Percentiles rank a stretch among this genome's conserved stretches.
phyloP scores from a whole-genome alignment of 2,329 filamentous ascomycete species.

The Colletotrichum chlorophyti region DNA sequence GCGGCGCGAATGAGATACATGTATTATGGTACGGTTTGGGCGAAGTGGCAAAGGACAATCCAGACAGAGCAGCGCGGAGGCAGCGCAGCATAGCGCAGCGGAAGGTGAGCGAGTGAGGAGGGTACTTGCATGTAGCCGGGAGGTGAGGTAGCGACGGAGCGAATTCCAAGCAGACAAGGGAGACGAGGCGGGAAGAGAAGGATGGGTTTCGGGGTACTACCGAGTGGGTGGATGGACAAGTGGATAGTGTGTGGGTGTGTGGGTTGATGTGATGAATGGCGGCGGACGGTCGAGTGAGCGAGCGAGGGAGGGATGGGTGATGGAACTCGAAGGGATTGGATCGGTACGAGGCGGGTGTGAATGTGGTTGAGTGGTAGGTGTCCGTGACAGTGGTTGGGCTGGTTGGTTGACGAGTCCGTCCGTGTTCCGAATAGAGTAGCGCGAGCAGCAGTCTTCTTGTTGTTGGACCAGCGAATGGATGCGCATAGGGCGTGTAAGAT shows the following conservation, averaged over 20 bases:
- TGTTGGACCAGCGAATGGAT: too few species aligned
- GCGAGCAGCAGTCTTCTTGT: too few species aligned
- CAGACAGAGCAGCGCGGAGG: too few species aligned
- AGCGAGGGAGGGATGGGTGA: neutral
- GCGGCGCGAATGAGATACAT: constrained; percentile 25
- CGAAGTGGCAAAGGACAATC: constrained; percentile 23
- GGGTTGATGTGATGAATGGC: neutral
- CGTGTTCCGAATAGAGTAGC: constrained; percentile 5
- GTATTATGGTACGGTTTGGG: constrained; percentile 21
- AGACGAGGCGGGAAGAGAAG: neutral
- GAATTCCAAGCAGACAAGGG: constrained; percentile 7
- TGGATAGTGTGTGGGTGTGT: neutral
- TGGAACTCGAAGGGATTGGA: neutral
- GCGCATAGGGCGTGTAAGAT: too few species aligned
- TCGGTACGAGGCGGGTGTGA: neutral
- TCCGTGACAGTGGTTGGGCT: neutral
- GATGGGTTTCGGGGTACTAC: constrained; percentile 11
- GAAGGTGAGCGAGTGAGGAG: too few species aligned
- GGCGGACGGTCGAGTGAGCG: neutral
- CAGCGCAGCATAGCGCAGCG: too few species aligned
- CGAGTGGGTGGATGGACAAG: neutral
- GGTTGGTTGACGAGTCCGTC: constrained; percentile 1
- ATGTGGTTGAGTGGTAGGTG: neutral
- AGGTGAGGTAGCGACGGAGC: too few species aligned
- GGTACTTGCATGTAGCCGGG: too few species aligned